Evolutionary conservation across 805 yeast genomes (phyloP).

Genomic region (Yamadazyma sp.): DNA sequence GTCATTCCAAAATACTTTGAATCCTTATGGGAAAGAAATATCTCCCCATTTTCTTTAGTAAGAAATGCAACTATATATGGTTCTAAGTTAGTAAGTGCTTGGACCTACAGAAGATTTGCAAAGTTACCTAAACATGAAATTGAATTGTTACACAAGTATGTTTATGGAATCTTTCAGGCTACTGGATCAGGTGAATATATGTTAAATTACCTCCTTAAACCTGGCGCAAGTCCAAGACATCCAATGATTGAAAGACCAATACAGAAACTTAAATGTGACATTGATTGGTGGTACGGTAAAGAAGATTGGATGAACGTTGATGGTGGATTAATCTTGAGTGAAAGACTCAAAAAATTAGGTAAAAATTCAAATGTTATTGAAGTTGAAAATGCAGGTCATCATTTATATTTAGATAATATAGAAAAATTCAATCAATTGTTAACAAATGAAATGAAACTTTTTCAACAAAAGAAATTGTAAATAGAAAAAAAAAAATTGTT

Average conservation of each 20-base stretch:
- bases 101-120: slow-evolving; percentile 83
- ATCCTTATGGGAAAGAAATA: slow-evolving; percentile 79
- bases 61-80: slow-evolving; percentile 80
- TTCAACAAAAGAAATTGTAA: slow-evolving; percentile 1
- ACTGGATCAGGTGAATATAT: slow-evolving; percentile 93
- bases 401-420: slow-evolving; percentile 69
- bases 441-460: slow-evolving; percentile 46
- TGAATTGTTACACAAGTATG: slow-evolving; percentile 65
- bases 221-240: slow-evolving; percentile 85
- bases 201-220: slow-evolving; percentile 76
- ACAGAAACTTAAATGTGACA: slow-evolving; percentile 51
- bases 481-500: neutral
- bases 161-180: slow-evolving; percentile 81
- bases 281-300: slow-evolving; percentile 85
- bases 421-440: slow-evolving; percentile 51
- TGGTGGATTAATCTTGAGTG: slow-evolving; percentile 45
- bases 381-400: slow-evolving; percentile 68
- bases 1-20: slow-evolving; percentile 74
- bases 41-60: slow-evolving; percentile 82
- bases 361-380: slow-evolving; percentile 28
- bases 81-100: slow-evolving; percentile 79
- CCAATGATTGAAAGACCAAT: slow-evolving; percentile 59
- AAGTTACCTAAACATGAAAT: slow-evolving; percentile 46
- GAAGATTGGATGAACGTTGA: slow-evolving; percentile 58
- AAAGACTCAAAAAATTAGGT: slow-evolving; percentile 24